Evolutionary conservation across 2,329 filamentous ascomycete genomes (phyloP).

Genomic region (Sarocladium oryzae): DNA sequence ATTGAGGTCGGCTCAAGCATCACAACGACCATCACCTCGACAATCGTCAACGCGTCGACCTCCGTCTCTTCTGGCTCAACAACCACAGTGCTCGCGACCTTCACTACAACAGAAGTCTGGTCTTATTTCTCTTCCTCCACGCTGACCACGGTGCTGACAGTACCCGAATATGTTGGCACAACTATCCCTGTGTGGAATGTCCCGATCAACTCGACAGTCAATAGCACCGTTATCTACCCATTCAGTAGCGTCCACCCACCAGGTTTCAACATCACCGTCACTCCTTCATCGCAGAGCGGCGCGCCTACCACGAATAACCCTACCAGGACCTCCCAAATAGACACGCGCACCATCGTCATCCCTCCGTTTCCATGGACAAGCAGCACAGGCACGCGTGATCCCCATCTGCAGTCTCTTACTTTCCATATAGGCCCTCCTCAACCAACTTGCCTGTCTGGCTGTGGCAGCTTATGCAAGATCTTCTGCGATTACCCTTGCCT

Average conservation of each 20-base stretch:
- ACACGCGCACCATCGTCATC: conserved; percentile 1
- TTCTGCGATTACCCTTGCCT: background rate
- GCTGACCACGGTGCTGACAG: background rate
- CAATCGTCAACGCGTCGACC: background rate
- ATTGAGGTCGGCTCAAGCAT: conserved; percentile 6
- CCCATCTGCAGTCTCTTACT: background rate
- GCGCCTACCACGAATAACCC: no score
- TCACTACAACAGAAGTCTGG: no score
- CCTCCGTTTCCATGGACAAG: background rate
- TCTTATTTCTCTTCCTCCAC: background rate
- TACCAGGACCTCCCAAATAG: background rate
- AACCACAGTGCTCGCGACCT: background rate
- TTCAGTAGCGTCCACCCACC: background rate
- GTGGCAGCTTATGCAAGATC: background rate
- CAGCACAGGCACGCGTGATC: background rate
- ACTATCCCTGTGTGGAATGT: conserved; percentile 4
- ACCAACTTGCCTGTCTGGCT: conserved; percentile 1
- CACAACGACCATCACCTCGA: background rate
- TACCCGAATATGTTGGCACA: background rate
- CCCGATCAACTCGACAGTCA: conserved; percentile 1
- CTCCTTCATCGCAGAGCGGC: no score
- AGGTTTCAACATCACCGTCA: no score
- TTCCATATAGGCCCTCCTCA: background rate
- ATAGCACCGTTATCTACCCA: conserved; percentile 1
- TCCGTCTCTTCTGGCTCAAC: background rate